phyloP scores from a whole-genome alignment of 345 rosid species.

The Erucastrum elatum region DNA sequence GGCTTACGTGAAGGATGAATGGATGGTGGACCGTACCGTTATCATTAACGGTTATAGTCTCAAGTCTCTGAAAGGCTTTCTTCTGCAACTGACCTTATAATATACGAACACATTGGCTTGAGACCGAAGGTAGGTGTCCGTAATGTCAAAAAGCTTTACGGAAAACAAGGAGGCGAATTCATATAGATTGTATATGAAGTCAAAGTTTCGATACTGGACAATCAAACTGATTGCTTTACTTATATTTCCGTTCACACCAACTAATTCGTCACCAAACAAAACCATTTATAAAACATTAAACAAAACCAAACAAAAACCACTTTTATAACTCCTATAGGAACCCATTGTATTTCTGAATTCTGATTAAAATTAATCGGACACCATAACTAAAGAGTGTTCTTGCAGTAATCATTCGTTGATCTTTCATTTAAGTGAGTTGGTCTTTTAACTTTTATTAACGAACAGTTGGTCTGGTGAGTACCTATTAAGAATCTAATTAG shows the following conservation, averaged over 20 bases:
- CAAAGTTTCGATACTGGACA: neutral
- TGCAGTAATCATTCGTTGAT: neutral
- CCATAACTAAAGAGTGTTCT: neutral
- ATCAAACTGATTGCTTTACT: neutral
- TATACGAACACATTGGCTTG: neutral
- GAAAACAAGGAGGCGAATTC: neutral
- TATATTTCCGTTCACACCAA: too few relatives aligned
- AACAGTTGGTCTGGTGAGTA: neutral
- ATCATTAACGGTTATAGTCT: slow-evolving; percentile 6
- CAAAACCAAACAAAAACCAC: too few relatives aligned
- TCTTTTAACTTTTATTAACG: neutral
- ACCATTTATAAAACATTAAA: too few relatives aligned
- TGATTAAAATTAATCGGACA: neutral
- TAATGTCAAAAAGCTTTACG: neutral
- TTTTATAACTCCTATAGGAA: too few relatives aligned
- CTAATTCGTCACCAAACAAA: too few relatives aligned
- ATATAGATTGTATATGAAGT: neutral
- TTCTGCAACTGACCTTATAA: neutral
- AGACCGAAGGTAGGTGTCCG: neutral
- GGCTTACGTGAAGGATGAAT: slow-evolving; percentile 19
- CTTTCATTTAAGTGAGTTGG: neutral
- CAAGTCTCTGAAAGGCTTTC: neutral
- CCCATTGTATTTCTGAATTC: neutral
- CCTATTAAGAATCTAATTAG: too few relatives aligned
- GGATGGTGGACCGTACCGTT: slow-evolving; percentile 22